Conservation (phyloP, 495 filamentous ascomycete species). For the Podospora pseudoanserina region DNA sequence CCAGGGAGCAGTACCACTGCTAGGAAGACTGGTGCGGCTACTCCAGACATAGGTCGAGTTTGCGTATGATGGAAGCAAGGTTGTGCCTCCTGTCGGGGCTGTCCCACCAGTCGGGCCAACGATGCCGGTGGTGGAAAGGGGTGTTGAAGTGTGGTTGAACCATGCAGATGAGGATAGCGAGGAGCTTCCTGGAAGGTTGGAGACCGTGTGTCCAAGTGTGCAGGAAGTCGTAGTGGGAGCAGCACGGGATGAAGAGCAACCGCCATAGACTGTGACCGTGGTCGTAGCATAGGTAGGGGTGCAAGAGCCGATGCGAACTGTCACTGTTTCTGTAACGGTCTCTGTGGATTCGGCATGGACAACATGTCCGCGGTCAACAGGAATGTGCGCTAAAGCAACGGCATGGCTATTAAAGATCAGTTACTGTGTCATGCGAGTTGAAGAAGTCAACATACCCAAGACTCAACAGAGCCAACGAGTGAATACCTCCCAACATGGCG, state of each 20-base stretch:
- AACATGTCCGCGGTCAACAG: not conserved
- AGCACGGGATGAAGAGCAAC: not conserved
- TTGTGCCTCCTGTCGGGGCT: not conserved
- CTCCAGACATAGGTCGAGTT: slow-evolving; percentile 2
- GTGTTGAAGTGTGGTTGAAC: slow-evolving; percentile 7
- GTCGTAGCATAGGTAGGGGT: not conserved
- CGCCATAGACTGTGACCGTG: slow-evolving; percentile 14
- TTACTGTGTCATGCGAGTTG: not conserved
- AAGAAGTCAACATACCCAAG: slow-evolving; percentile 9
- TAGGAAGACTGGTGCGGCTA: not conserved
- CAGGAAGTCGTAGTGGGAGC: not conserved
- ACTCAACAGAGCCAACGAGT: slow-evolving; percentile 15
- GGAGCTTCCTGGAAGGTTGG: not conserved
- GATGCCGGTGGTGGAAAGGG: not conserved
- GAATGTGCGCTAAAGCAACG: not conserved
- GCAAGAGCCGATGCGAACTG: slow-evolving; percentile 4
- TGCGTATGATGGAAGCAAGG: slow-evolving; percentile 1
- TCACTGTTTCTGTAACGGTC: slow-evolving; percentile 15
- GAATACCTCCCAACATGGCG: slow-evolving; percentile 12
- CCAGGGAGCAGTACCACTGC: not conserved
- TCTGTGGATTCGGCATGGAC: not conserved
- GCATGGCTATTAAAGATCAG: not conserved
- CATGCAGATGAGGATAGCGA: slow-evolving; percentile 3
- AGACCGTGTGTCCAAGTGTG: not conserved
- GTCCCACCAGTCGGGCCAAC: not conserved